Conservation (phyloP, 140 eudicot species). For the Bidens hawaiensis region DNA sequence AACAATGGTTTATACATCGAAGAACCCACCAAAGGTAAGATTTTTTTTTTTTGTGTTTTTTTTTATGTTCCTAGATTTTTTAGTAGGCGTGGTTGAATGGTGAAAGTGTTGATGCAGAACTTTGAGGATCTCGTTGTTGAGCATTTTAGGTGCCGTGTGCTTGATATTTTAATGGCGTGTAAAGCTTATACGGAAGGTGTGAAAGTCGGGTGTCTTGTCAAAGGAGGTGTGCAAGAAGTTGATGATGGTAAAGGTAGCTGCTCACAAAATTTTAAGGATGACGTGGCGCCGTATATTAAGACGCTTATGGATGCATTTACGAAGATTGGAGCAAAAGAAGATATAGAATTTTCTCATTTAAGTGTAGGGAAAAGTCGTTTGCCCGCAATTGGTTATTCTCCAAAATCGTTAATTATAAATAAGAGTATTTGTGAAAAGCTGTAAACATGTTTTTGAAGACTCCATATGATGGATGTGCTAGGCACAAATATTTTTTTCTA, state of each 20-base stretch:
- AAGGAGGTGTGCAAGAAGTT: slow-evolving; percentile 39
- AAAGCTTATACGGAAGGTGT: slow-evolving; percentile 79
- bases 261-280: slow-evolving; percentile 41
- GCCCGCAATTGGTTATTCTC: too few species aligned
- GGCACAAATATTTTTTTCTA: too few species aligned
- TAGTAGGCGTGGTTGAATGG: neutral
- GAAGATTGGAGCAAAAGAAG: slow-evolving; percentile 55
- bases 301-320: slow-evolving; percentile 42
- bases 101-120: slow-evolving; percentile 35
- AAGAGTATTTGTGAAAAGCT: too few species aligned
- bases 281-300: slow-evolving; percentile 32
- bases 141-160: slow-evolving; percentile 53
- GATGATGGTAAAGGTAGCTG: slow-evolving; percentile 60
- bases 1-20: slow-evolving; percentile 66
- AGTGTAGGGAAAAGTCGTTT: slow-evolving; percentile 3
- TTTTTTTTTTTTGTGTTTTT: neutral
- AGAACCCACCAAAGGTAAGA: slow-evolving; percentile 66
- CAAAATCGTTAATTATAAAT: too few species aligned
- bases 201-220: slow-evolving; percentile 71
- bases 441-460: too few species aligned
- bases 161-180: slow-evolving; percentile 71
- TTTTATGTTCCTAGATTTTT: neutral
- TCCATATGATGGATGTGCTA: too few species aligned
- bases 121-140: slow-evolving; percentile 82
- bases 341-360: slow-evolving; percentile 13